Conservation (phyloP, 2,329 filamentous ascomycete species). For the Apiospora aurea region DNA sequence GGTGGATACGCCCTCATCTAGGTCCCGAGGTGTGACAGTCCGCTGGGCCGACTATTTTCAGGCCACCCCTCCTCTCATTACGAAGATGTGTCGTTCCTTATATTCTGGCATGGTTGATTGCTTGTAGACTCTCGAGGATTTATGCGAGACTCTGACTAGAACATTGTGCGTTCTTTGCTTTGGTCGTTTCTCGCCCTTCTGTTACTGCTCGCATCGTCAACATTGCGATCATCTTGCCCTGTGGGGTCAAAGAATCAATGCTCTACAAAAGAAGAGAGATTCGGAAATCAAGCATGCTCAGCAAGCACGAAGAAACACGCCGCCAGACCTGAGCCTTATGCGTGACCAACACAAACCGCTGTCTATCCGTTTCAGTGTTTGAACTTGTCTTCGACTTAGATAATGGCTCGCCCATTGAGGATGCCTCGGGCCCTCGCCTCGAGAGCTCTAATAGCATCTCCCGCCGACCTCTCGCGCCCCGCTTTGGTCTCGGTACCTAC, state of each 20-base stretch:
- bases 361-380: background rate
- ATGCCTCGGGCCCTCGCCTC: background rate
- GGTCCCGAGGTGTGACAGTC: slow-evolving; percentile 1
- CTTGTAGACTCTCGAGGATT: background rate
- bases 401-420: background rate
- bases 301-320: background rate
- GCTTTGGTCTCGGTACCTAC: background rate
- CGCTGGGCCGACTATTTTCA: background rate
- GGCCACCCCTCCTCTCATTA: background rate
- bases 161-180: background rate
- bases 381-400: background rate
- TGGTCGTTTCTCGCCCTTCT: background rate
- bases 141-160: background rate
- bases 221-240: background rate
- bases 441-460: background rate
- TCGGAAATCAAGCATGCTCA: background rate
- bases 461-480: background rate
- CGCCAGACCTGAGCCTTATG: background rate
- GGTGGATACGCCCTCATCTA: background rate
- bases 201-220: background rate
- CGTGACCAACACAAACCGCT: background rate
- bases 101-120: background rate
- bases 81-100: background rate
- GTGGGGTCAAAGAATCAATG: background rate
- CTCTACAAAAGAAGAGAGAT: background rate